Conservation (phyloP, 441 rosid genomes). For the Corymbia citriodora region DNA sequence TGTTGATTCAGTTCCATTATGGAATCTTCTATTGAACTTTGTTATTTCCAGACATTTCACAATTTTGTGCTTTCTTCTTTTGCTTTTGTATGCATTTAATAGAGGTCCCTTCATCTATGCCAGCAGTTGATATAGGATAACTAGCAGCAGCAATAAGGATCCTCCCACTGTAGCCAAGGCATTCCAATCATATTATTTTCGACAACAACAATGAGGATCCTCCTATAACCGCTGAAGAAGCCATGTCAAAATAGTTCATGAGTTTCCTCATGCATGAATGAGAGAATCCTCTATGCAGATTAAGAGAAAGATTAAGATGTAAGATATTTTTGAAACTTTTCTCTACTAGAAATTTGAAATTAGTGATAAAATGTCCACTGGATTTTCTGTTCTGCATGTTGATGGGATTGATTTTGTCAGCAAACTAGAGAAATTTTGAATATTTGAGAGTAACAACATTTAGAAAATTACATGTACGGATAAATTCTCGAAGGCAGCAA, state of each 20-base stretch:
- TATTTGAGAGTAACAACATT: neutral
- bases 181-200: no score
- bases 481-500: slow-evolving; percentile 76
- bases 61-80: neutral
- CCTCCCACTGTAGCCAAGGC: no score
- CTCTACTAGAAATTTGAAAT: neutral
- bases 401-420: neutral
- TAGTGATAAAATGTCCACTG: neutral
- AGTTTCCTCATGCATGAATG: neutral
- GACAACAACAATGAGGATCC: neutral
- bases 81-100: neutral
- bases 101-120: neutral
- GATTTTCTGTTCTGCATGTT: neutral
- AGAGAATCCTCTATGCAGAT: neutral
- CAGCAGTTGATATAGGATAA: no score
- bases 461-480: slow-evolving; percentile 57
- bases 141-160: no score
- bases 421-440: neutral
- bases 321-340: neutral
- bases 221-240: neutral
- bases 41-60: neutral
- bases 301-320: neutral
- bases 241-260: neutral
- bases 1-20: neutral
- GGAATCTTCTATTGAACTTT: neutral